Base-by-base conservation (phyloP, 352 stramenopile genomes). In the Saprolegnia diclina region DNA sequence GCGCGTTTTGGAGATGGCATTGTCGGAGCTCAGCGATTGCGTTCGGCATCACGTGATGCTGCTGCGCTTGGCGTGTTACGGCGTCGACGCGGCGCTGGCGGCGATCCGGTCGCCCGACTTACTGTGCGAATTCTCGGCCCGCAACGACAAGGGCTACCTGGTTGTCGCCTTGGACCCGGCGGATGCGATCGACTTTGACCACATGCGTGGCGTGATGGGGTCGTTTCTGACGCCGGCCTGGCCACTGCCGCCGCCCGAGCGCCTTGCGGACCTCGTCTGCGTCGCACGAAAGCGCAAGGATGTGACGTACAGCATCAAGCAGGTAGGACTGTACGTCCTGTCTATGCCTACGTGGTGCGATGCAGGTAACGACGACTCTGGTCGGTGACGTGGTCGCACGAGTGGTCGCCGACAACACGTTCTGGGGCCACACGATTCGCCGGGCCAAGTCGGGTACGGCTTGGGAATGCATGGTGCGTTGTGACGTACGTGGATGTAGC, bases 101-200 rank as follows among this genome's bases (percentile, higher is more conserved):
- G 52, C 52, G 35, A 79, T 91, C 68, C 67, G 72, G 1, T 77
- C 72, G 26, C 78, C 87, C 37, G 74, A 84, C 13, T 75, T 91
- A 2, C 91, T 82, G 79, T 80, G 89, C 45, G 85, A 93, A 55
- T 95, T 95, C 14, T 92, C 87, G 0, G 78, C 90, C 66, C 80
- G 90, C 67, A 95, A 95, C 59, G 87, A 95, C 76, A 95, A 95
- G 56, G 87, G 87, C 3, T 95, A 95, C 63, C 52, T 95, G 37
- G 84, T 95, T 35, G 83, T 91, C 1, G 82, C 86, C 18, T 84
- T 78, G n/a, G 18, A 5, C 4, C 52, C 50, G 29, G 53, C 77
- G 26, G 18, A 42, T 5, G 22, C 22, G 0, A 29, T 73, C 26
- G 26, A 61, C 21, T 75, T 91, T 2, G 83, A 93, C 0, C 88